Evolutionary conservation across 192 early-diverging fungal genomes (phyloP), one percentile per base, ranked within the genome.

Genomic region (Umbelopsis isabellina): DNA sequence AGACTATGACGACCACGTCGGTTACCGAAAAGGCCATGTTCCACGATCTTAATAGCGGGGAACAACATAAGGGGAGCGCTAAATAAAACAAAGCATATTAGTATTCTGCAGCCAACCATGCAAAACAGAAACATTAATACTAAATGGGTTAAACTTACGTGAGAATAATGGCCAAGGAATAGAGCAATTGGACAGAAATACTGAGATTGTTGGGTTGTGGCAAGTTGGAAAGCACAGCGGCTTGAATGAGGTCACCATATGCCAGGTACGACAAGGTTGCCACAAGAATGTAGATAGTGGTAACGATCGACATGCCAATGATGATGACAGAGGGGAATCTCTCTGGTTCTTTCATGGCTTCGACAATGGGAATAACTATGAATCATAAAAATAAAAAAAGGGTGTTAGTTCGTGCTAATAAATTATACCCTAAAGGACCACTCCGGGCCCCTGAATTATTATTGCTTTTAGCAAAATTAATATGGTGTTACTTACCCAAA

Each of bases 81-180:
- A 69, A 35, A 66, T 35, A 12, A 50, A 74, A 67, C 49, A 49
- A 16, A 23, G 50, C 13, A 16, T 37, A 65, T 30, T 4, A 66
- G 22, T 55, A 23, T 11, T 49, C 27, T 22, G 55, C 18, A 13
- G 37, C 50, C 9, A n/a, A n/a, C 51, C 2, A 35, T 52, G 48
- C 15, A 46, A 67, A 25, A 27, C 2, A 18, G 12, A 20, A 12
- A 21, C n/a, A 16, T 30, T 35, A 30, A 37, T 67, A 46, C 4
- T 16, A 49, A 20, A 49, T 49, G 5, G 37, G 21, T 4, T 20
- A 64, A 30, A 30, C 73, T 65, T 68, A 75, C 37, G 92, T 91
- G 47, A 95, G 84, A 76, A 94, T 89, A 68, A 97, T 97, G 45
- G 95, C 93, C 51, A 94, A 75, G 50, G 91, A 88, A 79, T 97